Base-by-base conservation (phyloP, 768 basidiomycete genomes). In the Amanita jacksonii region DNA sequence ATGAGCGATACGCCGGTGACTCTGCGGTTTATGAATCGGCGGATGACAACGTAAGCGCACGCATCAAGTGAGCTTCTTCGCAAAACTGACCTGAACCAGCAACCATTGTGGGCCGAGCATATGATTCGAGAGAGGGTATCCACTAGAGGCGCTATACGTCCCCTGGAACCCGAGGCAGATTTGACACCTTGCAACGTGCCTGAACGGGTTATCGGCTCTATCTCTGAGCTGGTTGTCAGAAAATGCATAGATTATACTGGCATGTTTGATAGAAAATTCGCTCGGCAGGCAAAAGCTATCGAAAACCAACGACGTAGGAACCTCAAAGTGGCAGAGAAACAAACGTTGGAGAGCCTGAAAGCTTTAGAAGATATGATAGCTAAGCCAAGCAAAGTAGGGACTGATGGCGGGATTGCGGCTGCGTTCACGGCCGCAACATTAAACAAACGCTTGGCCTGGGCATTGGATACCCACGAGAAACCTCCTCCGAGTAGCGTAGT, bases 51-150 rank as follows among this genome's bases (percentile, higher is more conserved):
- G 79, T 81, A 51, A 4, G 36, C 35, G 40, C 9, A n/a, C 5
- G 16, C 5, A 5, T 25, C 3, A 4, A 8, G 12, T 13, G 7
- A n/a, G 8, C 18, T 7, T 20, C n/a, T n/a, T n/a, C n/a, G 5
- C 31, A n/a, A 19, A 36, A 24, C 13, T 31, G 20, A 42, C 19
- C 20, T n/a, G 27, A 28, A 13, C 10, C 9, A 66, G 47, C 49
- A 54, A 22, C 49, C 49, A 15, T 51, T 51, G 10, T 71, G 69
- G 66, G 60, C 59, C 47, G 73, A 73, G 41, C 66, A 70, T 30
- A 96, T 98, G 81, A 87, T 98, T 43, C 77, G 94, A 27, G 94
- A 98, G 62, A 75, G 96, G 15, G 79, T 98, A 20, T 82, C 85
- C 1, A 85, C 80, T 1, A 73, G 72, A 8, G 96, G 96, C 5